Percentiles rank a stretch among this genome's conserved stretches.
phyloP scores from a whole-genome alignment of 2,329 filamentous ascomycete species.

The Trichoderma harzianum region DNA sequence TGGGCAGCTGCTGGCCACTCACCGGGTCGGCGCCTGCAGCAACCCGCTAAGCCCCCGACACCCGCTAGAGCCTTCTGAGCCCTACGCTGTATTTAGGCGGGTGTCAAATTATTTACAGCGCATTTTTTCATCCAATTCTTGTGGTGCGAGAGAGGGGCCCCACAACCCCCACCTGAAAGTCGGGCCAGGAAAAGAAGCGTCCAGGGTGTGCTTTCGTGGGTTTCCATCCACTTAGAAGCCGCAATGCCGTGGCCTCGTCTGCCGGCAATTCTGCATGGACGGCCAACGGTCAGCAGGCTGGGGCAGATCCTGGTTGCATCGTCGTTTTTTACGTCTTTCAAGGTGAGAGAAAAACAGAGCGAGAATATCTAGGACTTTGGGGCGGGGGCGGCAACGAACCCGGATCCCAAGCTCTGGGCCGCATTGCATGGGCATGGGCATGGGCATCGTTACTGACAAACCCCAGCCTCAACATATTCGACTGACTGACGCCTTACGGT shows the following conservation, averaged over 20 bases:
- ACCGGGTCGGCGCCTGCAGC: slow-evolving; percentile 31
- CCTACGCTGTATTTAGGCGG: background rate
- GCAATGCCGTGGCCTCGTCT: background rate
- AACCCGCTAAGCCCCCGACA: slow-evolving; percentile 27
- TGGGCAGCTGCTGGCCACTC: slow-evolving; percentile 30
- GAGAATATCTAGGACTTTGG: background rate
- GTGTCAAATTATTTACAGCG: background rate
- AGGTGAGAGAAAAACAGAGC: background rate
- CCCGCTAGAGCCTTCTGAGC: background rate
- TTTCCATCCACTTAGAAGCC: slow-evolving; percentile 1
- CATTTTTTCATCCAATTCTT: background rate
- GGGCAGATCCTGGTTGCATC: background rate
- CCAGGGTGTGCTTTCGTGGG: background rate
- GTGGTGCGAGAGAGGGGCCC: background rate
- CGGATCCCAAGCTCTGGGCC: background rate
- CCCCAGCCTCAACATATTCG: background rate
- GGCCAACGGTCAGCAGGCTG: background rate
- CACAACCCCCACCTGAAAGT: background rate
- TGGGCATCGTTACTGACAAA: background rate
- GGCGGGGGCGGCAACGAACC: background rate
- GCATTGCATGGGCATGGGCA: background rate
- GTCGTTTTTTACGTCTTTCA: background rate
- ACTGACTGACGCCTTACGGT: background rate
- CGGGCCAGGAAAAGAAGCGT: background rate
- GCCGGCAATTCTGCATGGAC: background rate